Base-by-base conservation (phyloP, 495 filamentous ascomycete genomes). In the Xylaria intraflava region DNA sequence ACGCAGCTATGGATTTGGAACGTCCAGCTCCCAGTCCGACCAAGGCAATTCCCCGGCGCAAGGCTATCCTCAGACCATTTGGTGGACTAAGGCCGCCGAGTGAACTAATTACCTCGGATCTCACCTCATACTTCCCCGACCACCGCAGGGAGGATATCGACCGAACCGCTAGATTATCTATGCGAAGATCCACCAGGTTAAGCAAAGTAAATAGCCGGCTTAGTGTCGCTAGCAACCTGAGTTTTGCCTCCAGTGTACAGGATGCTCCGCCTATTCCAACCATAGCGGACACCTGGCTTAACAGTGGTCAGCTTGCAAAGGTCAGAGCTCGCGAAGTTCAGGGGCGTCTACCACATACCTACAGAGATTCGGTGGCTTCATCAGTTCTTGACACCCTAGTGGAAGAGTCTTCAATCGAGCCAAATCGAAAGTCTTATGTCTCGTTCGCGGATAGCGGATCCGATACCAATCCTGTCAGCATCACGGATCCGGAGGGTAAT, bases 71-170 rank as follows among this genome's bases (percentile, higher is more conserved):
- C 17, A 71, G 77, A 46, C 78, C 75, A 50, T 96, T 96, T 76
- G 89, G 94, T 62, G 93, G 94, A 46, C 82, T 90, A 51, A 76
- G 93, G 62, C 93, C 93, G 16, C 94, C 94, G 2, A 96, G 90
- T 67, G 94, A 97, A 72, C 78, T 99, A 72, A 97, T 99, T 63
- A 93, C 91, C 42, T 90, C 90, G 24, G 93, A 99, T 65, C 78
- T 97, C 36, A 87, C 87, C 11, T 91, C 91, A 6, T 99, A 96
- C 72, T 99, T 99, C 79, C 93, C 93, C 1, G 91, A 95, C 60
- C 90, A 96, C 63, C 84, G 89, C 33, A 82, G 86, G 46, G 89
- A 95, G 65, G 88, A 90, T 51, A 94, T 99, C 55, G 94, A 96
- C 62, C 82, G 89, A 61, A 96, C 93, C 0, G 89, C 95, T 57